Evolutionary conservation across 2,329 filamentous ascomycete species (phyloP).

Genomic region (Aspergillus awamori): DNA sequence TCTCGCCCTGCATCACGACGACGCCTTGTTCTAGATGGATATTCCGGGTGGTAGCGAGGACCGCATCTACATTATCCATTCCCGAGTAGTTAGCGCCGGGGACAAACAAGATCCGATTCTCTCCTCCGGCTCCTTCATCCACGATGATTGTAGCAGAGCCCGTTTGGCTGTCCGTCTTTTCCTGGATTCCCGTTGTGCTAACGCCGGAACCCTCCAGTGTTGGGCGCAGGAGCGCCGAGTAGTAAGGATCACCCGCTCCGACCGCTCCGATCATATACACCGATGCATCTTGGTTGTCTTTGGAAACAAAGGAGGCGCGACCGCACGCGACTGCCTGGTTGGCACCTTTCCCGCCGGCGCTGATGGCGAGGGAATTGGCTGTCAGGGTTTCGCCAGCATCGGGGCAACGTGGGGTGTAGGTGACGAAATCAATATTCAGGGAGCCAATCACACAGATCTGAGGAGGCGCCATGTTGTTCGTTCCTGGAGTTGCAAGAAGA

Average conservation of each 20-base stretch:
- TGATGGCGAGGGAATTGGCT: slow-evolving; percentile 73
- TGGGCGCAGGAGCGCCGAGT: slow-evolving; percentile 62
- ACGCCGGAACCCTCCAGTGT: slow-evolving; percentile 66
- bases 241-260: slow-evolving; percentile 62
- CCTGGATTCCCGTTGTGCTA: slow-evolving; percentile 57
- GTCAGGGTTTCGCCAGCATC: slow-evolving; percentile 85
- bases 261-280: slow-evolving; percentile 77
- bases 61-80: slow-evolving; percentile 41
- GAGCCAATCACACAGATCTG: slow-evolving; percentile 84
- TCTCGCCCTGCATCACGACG: slow-evolving; percentile 77
- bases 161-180: slow-evolving; percentile 56
- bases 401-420: slow-evolving; percentile 81
- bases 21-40: slow-evolving; percentile 37
- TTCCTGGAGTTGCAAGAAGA: background rate
- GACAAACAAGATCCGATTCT: slow-evolving; percentile 76
- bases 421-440: slow-evolving; percentile 91
- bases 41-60: slow-evolving; percentile 37
- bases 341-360: slow-evolving; percentile 88
- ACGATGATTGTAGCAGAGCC: slow-evolving; percentile 77
- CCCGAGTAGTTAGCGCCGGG: slow-evolving; percentile 68
- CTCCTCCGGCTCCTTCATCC: slow-evolving; percentile 66
- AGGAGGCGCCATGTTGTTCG: slow-evolving; percentile 39
- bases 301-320: slow-evolving; percentile 47
- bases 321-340: slow-evolving; percentile 92
- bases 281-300: slow-evolving; percentile 34